Evolutionary conservation across 2,329 filamentous ascomycete species (phyloP), one percentile per base, ranked within the genome.

Genomic region (Fusarium clavum): DNA sequence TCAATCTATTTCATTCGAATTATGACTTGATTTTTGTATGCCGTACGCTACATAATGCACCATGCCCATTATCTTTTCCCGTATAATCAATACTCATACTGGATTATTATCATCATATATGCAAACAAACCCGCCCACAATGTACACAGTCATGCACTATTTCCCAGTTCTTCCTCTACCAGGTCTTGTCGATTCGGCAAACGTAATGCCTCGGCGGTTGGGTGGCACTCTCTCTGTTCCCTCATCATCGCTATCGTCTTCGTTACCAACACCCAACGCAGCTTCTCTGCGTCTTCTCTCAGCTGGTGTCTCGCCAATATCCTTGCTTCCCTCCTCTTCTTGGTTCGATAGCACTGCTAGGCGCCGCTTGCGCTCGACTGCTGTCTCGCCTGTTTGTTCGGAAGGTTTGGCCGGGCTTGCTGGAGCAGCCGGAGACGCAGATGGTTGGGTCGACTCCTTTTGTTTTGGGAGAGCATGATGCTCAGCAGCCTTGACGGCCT

Each of bases 271-370:
- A 12, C 92, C 92, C 3, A 95, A 81, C 2, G 92, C 93, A 2
- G 92, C 92, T 73, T 94, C 89, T 73, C 93, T 87, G 56, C 93
- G 84, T 43, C 91, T 86, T 60, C 91, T 85, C 79, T 95, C 93
- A 0, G 92, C 92, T 0, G 91, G 90, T 0, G 92, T 94, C 80
- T 94, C 92, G 34, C 81, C 84, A 34, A 83, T 83, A 6, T 78
- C 82, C 4, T 79, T 81, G 8, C 76, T 73, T 14, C 80, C 82
- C 3, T 80, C 81, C 14, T 84, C 82, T 30, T 79, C 80, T 30
- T 83, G 83, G 24, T 16, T 82, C 70, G 67, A 82, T 8, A 88
- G 78, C 1, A 82, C 87, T 13, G 86, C 85, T 49, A 92, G 83
- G 57, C 92, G 86, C 16, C 92, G 85, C 62, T 88, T 86, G 45